A percentile compares a stretch with the other conserved stretches of the same genome.
Evolutionary conservation across 2,329 filamentous ascomycete species (phyloP).

Genomic region (Fusarium torulosum): DNA sequence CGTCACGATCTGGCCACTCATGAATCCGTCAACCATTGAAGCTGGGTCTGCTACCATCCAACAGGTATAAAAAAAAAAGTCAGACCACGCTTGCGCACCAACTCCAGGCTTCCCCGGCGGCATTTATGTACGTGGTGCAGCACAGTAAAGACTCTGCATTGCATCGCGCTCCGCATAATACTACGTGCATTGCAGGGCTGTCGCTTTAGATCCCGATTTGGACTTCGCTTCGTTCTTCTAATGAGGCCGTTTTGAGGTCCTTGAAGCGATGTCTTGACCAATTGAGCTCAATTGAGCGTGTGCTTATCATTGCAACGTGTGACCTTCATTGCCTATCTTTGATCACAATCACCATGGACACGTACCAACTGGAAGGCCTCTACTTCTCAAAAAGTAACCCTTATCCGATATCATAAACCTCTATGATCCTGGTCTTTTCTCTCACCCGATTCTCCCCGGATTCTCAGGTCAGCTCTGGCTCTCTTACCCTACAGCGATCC

Average conservation of each 20-base stretch:
- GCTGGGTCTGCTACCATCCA: conserved; percentile 36
- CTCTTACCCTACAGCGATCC: conserved; percentile 33
- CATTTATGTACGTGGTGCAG: conserved; percentile 16
- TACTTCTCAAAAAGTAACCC: conserved; percentile 8
- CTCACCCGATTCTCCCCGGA: conserved; percentile 45
- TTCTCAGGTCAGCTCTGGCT: conserved; percentile 21
- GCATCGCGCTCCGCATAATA: background rate
- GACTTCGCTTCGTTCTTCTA: conserved; percentile 1
- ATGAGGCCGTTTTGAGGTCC: conserved; percentile 11
- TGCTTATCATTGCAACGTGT: conserved; percentile 8
- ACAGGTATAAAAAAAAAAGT: conserved; percentile 28
- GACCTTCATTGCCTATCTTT: conserved; percentile 7
- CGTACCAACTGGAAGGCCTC: conserved; percentile 9
- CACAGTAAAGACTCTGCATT: conserved; percentile 19
- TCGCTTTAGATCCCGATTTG: conserved; percentile 2
- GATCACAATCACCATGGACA: conserved; percentile 5
- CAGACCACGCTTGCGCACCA: conserved; percentile 43
- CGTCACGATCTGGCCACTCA: conserved; percentile 47
- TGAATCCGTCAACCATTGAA: conserved; percentile 21
- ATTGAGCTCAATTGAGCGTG: conserved; percentile 7
- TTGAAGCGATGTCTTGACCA: conserved; percentile 7
- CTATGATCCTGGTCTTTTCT: conserved; percentile 12
- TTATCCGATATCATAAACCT: conserved; percentile 11
- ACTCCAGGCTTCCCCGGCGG: conserved; percentile 32
- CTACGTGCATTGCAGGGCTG: conserved; percentile 34